phyloP scores from a whole-genome alignment of 305 asterid species.

The Fraxinus floribunda region DNA sequence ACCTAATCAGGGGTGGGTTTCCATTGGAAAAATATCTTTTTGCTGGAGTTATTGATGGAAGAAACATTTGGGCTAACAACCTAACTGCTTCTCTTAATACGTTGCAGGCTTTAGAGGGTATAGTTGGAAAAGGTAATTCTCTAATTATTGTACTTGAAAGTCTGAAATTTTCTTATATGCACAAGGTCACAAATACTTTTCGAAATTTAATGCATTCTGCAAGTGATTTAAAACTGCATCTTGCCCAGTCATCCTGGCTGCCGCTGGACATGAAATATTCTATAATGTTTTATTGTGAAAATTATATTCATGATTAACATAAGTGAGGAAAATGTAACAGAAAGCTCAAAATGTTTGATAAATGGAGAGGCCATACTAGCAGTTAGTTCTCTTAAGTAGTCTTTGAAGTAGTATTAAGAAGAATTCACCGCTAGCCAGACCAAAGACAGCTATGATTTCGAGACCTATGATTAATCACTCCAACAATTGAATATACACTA shows the following conservation, averaged over 20 bases:
- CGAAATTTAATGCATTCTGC: background rate
- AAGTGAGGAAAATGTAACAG: background rate
- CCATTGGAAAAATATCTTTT: constrained; percentile 56
- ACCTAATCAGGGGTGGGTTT: constrained; percentile 45
- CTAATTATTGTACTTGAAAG: background rate
- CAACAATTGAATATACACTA: background rate
- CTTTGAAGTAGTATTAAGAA: background rate
- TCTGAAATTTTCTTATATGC: background rate
- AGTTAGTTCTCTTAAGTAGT: background rate
- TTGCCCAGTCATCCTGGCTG: background rate
- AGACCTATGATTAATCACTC: background rate
- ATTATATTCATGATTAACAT: background rate
- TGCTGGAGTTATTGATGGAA: constrained; percentile 70
- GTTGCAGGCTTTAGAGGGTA: constrained; percentile 40
- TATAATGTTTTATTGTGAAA: background rate
- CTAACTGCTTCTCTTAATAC: constrained; percentile 53
- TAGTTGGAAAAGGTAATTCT: constrained; percentile 53
- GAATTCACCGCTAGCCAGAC: background rate
- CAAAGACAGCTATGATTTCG: background rate
- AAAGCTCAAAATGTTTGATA: background rate
- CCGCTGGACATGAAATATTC: background rate
- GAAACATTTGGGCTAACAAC: constrained; percentile 69
- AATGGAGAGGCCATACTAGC: background rate
- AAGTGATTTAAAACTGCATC: background rate
- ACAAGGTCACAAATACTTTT: background rate